phyloP scores from a whole-genome alignment of 2,329 filamentous ascomycete genomes.

The Colletotrichum destructivum region DNA sequence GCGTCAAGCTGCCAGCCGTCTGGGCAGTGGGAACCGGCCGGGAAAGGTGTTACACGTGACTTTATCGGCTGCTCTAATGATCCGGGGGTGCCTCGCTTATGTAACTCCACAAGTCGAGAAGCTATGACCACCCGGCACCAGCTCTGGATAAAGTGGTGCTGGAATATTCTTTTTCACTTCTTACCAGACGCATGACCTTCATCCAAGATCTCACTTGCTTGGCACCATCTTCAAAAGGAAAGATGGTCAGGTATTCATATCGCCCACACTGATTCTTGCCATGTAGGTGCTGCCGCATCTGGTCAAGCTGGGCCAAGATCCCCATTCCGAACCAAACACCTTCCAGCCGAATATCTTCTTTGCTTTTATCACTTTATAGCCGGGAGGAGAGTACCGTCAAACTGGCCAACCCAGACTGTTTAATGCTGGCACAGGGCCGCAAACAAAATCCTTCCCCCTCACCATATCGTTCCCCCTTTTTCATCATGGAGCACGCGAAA shows the following conservation, averaged over 20 bases:
- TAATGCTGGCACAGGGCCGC: neutral
- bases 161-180: conserved; percentile 37
- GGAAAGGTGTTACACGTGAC: conserved; percentile 25
- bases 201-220: conserved; percentile 13
- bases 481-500: conserved; percentile 27
- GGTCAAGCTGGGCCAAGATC: conserved; percentile 24
- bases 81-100: conserved; percentile 17
- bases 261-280: conserved; percentile 16
- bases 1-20: conserved; percentile 44
- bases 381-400: neutral
- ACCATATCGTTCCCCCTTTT: neutral
- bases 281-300: conserved; percentile 36
- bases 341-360: neutral
- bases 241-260: conserved; percentile 19
- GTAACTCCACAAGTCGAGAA: conserved; percentile 7
- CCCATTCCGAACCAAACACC: conserved; percentile 6
- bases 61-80: conserved; percentile 5
- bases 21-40: neutral
- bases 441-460: too few species aligned
- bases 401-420: neutral
- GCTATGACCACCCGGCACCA: conserved; percentile 36
- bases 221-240: conserved; percentile 29
- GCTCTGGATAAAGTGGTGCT: conserved; percentile 40
- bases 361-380: neutral
- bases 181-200: neutral